Percentiles rank a stretch among this genome's conserved stretches.
Conservation (phyloP, 2,329 filamentous ascomycete genomes). For the Diaporthe australafricana region DNA sequence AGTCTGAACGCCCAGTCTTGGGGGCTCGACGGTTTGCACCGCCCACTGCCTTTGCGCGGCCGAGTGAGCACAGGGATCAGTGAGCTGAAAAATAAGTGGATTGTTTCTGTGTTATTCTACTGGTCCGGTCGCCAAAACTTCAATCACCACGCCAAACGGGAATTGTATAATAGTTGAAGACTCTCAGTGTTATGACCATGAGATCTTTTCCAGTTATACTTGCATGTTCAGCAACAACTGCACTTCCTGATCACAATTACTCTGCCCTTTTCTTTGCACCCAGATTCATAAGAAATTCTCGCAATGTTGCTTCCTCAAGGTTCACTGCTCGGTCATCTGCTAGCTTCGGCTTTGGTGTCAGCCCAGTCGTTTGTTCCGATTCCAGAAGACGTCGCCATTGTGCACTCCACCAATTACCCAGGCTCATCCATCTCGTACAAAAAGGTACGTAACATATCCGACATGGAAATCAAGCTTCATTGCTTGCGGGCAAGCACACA, state of each 20-base stretch:
- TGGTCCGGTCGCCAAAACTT: constrained; percentile 16
- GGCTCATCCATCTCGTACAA: constrained; percentile 34
- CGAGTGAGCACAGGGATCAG: background rate
- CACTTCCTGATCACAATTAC: background rate
- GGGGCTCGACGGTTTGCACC: background rate
- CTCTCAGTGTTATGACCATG: background rate
- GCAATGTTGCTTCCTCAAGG: background rate
- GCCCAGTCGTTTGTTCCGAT: constrained; percentile 28
- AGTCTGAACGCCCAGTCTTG: background rate
- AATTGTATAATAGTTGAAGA: background rate
- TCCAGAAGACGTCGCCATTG: constrained; percentile 1
- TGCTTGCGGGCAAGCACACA: no score
- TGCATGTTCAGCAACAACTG: background rate
- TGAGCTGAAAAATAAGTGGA: background rate
- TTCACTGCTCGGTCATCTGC: background rate
- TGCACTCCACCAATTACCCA: constrained; percentile 15
- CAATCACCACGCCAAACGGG: background rate
- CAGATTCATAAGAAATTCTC: no score
- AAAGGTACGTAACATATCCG: background rate
- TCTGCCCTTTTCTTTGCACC: background rate
- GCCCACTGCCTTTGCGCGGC: background rate
- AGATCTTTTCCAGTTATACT: background rate
- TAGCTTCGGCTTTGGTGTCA: background rate
- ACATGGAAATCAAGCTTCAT: background rate
- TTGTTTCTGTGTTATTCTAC: background rate